Conservation (phyloP, 2,329 filamentous ascomycete species). For the Colletotrichum sp. region DNA sequence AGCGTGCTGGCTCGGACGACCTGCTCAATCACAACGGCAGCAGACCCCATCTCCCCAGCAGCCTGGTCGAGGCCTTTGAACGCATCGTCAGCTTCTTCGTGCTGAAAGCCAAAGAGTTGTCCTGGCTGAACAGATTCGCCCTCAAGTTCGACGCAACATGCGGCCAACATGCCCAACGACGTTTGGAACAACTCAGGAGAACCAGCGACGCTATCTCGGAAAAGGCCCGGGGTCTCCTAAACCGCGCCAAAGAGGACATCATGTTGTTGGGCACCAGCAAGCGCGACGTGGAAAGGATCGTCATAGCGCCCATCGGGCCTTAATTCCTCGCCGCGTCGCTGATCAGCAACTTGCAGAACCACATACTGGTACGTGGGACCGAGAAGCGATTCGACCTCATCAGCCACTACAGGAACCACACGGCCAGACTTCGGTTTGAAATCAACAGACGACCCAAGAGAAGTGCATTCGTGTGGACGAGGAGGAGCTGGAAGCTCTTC, state of each 20-base stretch:
- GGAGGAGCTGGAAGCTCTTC: conserved; percentile 25
- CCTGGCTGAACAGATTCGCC: background rate
- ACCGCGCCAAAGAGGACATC: conserved; percentile 23
- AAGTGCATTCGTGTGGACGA: conserved; percentile 22
- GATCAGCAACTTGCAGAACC: conserved; percentile 10
- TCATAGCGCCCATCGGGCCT: conserved; percentile 1
- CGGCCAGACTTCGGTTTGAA: conserved; percentile 9
- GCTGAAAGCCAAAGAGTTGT: conserved; percentile 11
- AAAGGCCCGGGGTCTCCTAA: background rate
- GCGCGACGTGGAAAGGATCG: background rate
- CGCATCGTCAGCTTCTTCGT: conserved; percentile 16
- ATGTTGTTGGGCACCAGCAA: conserved; percentile 19
- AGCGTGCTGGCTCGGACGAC: background rate
- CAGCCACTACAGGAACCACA: conserved; percentile 5
- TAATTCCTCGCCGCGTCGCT: conserved; percentile 14
- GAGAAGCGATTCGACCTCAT: background rate
- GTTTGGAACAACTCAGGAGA: background rate
- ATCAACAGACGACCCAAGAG: conserved; percentile 18
- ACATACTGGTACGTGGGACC: background rate
- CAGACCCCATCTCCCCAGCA: conserved; percentile 19
- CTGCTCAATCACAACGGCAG: background rate
- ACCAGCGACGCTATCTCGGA: background rate
- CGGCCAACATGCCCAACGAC: background rate
- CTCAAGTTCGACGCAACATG: background rate
- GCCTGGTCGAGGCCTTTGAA: conserved; percentile 23